Base-by-base conservation (phyloP, 192 early-diverging fungal species). In the Coemansia sp. region DNA sequence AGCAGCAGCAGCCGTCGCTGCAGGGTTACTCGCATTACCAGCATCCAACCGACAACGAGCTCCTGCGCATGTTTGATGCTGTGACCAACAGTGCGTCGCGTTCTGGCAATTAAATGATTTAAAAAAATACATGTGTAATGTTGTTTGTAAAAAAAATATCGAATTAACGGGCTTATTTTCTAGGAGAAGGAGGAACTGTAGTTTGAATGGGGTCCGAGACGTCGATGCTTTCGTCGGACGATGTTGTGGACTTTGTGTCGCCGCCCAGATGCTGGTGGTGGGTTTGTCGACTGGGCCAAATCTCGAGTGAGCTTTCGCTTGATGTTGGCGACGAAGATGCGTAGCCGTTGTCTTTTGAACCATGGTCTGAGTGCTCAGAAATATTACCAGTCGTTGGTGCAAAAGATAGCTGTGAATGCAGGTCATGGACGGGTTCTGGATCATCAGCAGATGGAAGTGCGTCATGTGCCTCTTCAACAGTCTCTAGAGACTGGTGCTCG, bases 11-110 rank as follows among this genome's bases (percentile, higher is more conserved):
- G 40, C 53, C 9, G 30, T 43, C 3, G 37, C 62, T 8, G 27
- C 45, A 22, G 22, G 55, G 59, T 0, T 61, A 27, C 41, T 44
- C 59, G 59, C 66, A 61, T 10, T 54, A 54, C 21, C 65, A 67
- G 48, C 58, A 67, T 37, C 53, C 53, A 1, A 57, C 55, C 0
- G 69, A 71, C n/a, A 68, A 51, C 24, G 75, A 78, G 27, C 59
- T 78, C 8, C 43, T 78, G 53, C 65, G 55, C 7, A 78, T 78
- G 75, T 71, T 78, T 17, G 69, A 68, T 15, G 61, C 65, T 0
- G 66, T 69, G 11, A 62, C 58, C 24, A 67, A 60, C 13, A 51
- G 18, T 22, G 19, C 14, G 27, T 30, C 27, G 27, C 45, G 27
- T 7, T 30, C 27, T 30, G 27, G 7, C 27, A 30, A 30, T 7